Evolutionary conservation across 2,329 filamentous ascomycete species (phyloP).

Genomic region (Penicillium sp.): DNA sequence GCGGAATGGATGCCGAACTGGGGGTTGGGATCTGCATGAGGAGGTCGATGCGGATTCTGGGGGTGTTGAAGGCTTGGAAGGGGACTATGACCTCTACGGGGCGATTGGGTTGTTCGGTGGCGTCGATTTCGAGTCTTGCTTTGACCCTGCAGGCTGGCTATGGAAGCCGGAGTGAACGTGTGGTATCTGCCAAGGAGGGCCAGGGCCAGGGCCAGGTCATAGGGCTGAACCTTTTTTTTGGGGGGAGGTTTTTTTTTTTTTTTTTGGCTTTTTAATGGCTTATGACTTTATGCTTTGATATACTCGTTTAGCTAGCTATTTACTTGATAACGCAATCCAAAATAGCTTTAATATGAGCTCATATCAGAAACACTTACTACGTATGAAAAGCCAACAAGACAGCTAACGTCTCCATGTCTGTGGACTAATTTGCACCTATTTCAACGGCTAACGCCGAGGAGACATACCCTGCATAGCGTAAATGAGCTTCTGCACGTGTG

Average conservation of each 20-base stretch:
- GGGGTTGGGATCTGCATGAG: conserved; percentile 61
- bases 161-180: conserved; percentile 33
- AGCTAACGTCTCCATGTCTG: background rate
- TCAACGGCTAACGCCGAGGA: conserved; percentile 11
- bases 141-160: conserved; percentile 51
- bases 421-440: conserved; percentile 4
- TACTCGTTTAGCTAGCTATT: no score
- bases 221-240: conserved; percentile 13
- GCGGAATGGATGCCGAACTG: conserved; percentile 53
- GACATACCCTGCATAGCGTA: conserved; percentile 12
- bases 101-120: conserved; percentile 62
- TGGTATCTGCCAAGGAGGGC: conserved; percentile 1
- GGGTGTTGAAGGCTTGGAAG: conserved; percentile 64
- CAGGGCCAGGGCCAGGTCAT: background rate
- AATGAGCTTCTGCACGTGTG: conserved; percentile 10
- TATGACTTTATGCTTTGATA: background rate
- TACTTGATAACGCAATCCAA: background rate
- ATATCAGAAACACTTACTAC: background rate
- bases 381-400: background rate
- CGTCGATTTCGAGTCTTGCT: conserved; percentile 60
- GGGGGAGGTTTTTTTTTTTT: background rate
- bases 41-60: conserved; percentile 58
- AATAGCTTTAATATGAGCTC: background rate
- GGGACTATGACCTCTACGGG: conserved; percentile 64
- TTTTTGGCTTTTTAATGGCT: background rate